Percentiles rank a stretch among this genome's conserved stretches.
These are phyloP conservation scores for Centaurea solstitialis DNA, from an alignment of 129 eudicot genomes.

Conservation along the genomic window DNA sequence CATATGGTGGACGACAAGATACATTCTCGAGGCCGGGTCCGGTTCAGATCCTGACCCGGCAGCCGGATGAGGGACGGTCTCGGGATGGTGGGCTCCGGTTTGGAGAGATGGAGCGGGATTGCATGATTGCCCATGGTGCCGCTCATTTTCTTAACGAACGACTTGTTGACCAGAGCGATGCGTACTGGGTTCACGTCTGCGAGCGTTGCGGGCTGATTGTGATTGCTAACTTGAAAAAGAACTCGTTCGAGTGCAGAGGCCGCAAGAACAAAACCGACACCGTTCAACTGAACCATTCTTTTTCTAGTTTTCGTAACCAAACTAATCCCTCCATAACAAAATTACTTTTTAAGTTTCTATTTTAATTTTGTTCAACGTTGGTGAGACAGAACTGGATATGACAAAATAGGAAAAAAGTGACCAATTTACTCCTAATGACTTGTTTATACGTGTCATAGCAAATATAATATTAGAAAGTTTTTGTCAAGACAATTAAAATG, in stretches of 20 bases:
- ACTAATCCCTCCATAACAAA: neutral
- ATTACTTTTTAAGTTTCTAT: neutral
- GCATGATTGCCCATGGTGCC: constrained; percentile 99
- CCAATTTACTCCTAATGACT: too few species aligned
- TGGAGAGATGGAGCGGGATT: constrained; percentile 98
- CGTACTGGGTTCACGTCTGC: too few species aligned
- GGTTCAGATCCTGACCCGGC: constrained; percentile 88
- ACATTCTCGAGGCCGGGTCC: constrained; percentile 98
- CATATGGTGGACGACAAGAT: constrained; percentile 99
- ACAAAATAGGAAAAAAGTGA: too few species aligned
- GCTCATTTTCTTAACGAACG: constrained; percentile 91
- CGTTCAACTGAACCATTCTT: constrained; percentile 56
- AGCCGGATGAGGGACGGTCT: constrained; percentile 97
- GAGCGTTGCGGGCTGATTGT: too few species aligned
- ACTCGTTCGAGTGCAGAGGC: constrained; percentile 93
- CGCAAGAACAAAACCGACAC: constrained; percentile 93
- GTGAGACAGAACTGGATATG: too few species aligned
- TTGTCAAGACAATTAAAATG: too few species aligned
- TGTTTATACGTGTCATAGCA: too few species aligned
- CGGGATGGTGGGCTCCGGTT: constrained; percentile 98
- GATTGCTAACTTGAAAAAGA: too few species aligned
- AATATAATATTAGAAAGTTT: too few species aligned
- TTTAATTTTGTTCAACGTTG: too few species aligned
- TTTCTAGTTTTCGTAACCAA: neutral
- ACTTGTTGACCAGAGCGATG: too few species aligned